Base-by-base conservation (phyloP, 2,329 filamentous ascomycete genomes). In the Aspergillus tanneri region DNA sequence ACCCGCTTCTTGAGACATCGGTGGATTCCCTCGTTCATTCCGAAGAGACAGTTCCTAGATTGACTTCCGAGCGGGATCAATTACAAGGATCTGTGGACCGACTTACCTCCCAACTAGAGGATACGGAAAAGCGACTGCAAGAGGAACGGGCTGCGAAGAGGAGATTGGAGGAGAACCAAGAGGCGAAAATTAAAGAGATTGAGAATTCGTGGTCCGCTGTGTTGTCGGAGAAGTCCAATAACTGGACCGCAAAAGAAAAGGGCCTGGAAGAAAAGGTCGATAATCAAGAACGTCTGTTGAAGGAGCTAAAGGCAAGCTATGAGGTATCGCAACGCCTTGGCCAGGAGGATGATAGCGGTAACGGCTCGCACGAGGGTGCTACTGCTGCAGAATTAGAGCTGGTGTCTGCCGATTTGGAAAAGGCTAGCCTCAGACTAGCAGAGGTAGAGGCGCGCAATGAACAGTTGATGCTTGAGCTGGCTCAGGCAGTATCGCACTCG, bases 361-460 rank as follows among this genome's bases (percentile, higher is more conserved):
- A 87, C 16, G 80, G 81, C 14, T 77, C 77, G 22, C 78, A 80
- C 21, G 82, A 79, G 24, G 82, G 85, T 48, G 87, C 93, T 43
- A 87, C 88, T 3, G 89, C 84, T 60, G 93, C 92, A 10, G 93
- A 99, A 70, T 78, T 99, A 50, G 93, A 97, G 59, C 92, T 99
- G 76, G 86, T 96, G 47, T 86, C 87, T 63, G 87, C 90, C 0
- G 93, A 99, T 61, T 73, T 99, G 21, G 93, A 99, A 65, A 86
- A 90, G 61, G 92, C 92, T 10, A 95, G 88, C 63, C 76, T 88
- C 35, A 80, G 95, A 50, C 76, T 99, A 51, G 90, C 91, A 16
- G 92, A 99, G 56, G 83, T 97, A 6, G 90, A 97, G 70, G 88
- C 89, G 10, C 85, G 93, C 45, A 99, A 99, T 66, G 93, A 99